phyloP scores from a whole-genome alignment of 179 eudicot species.

The Corrigiola litoralis region DNA sequence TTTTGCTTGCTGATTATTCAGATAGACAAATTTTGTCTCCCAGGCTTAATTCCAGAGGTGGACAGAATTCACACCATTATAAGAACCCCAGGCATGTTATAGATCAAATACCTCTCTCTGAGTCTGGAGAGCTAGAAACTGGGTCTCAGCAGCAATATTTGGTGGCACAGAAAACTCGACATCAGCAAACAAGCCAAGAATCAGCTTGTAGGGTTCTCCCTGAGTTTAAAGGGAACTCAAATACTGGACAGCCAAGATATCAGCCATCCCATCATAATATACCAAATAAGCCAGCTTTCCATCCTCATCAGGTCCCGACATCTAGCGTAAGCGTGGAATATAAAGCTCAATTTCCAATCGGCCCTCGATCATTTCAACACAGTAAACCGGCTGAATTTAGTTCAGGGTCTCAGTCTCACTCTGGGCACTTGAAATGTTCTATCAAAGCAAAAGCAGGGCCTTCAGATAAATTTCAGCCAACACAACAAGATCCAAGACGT shows the following conservation, averaged over 20 bases:
- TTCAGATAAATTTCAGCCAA: not conserved
- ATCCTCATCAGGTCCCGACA: not conserved
- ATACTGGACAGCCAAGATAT: not conserved
- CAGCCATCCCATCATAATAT: constrained; percentile 12
- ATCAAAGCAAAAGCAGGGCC: too few relatives aligned
- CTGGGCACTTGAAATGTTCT: too few relatives aligned
- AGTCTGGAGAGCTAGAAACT: not conserved
- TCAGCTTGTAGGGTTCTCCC: not conserved
- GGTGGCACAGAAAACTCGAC: not conserved
- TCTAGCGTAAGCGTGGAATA: not conserved
- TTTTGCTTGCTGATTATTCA: not conserved
- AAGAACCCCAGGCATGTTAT: constrained; percentile 14
- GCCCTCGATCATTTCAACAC: not conserved
- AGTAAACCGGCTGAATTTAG: not conserved
- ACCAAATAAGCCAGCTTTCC: constrained; percentile 11
- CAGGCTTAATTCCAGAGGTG: constrained; percentile 31
- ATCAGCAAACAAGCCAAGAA: constrained; percentile 7
- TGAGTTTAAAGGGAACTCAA: constrained; percentile 8
- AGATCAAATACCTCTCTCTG: not conserved
- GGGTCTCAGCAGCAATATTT: constrained; percentile 7
- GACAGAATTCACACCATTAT: constrained; percentile 13
- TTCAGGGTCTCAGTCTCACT: not conserved
- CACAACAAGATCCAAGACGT: not conserved
- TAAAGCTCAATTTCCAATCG: not conserved
- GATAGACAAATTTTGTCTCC: not conserved